A percentile compares a stretch with the other conserved stretches of the same genome.
phyloP scores from a whole-genome alignment of 352 stramenopile species.

The Globisporangium canariense region DNA sequence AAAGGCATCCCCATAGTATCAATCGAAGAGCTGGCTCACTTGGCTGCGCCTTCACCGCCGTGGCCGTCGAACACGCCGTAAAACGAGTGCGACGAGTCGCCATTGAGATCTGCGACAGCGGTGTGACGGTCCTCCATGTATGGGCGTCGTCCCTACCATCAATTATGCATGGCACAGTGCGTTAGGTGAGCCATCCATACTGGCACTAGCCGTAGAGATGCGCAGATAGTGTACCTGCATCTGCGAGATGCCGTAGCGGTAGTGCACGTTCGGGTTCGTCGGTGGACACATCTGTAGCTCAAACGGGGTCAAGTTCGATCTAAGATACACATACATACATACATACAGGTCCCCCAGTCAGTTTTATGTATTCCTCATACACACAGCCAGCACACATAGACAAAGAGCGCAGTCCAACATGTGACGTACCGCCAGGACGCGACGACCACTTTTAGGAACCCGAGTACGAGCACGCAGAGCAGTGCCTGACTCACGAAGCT shows the following conservation, averaged over 20 bases:
- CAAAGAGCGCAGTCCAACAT: neutral
- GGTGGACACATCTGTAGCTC: conserved; percentile 72
- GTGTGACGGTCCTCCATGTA: conserved; percentile 92
- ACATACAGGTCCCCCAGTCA: neutral
- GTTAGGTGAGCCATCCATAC: neutral
- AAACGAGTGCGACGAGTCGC: conserved; percentile 80
- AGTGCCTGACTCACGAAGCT: conserved; percentile 69
- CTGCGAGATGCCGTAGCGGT: conserved; percentile 79
- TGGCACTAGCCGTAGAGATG: neutral
- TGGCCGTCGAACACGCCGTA: conserved; percentile 94
- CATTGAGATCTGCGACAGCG: conserved; percentile 72
- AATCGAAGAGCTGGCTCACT: conserved; percentile 24
- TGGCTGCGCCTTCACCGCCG: conserved; percentile 83
- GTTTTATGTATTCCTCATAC: neutral
- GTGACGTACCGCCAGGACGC: conserved; percentile 47
- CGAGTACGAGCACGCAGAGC: conserved; percentile 47
- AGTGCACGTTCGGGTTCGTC: conserved; percentile 72
- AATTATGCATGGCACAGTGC: neutral
- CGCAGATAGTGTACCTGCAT: conserved; percentile 40
- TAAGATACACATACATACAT: conserved; percentile 6
- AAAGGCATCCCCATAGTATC: conserved; percentile 6
- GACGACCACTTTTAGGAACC: conserved; percentile 57
- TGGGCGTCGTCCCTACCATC: conserved; percentile 51
- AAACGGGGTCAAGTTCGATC: conserved; percentile 46
- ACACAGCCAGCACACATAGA: neutral